These are phyloP conservation scores for Rhododendron kiyosumense DNA, from an alignment of 148 eudicot genomes.

Conservation along the genomic window DNA sequence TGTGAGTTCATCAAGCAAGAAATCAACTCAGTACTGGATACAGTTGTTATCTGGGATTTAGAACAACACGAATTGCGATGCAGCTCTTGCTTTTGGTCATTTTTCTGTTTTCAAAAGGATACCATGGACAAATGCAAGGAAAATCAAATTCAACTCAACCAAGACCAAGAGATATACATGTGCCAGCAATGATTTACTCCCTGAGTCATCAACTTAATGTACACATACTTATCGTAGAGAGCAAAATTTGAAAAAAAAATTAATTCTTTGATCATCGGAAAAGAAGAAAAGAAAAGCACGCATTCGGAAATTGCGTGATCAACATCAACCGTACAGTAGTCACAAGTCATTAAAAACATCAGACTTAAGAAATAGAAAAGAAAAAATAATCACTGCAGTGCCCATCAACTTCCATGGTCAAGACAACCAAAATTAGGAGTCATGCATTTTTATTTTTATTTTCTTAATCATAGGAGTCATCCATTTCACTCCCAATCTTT, in stretches of 20 bases:
- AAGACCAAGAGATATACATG: too few species aligned
- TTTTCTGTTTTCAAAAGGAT: background rate
- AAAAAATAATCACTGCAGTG: background rate
- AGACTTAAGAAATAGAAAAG: background rate
- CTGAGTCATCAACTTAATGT: background rate
- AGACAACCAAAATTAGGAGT: background rate
- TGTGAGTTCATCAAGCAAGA: background rate
- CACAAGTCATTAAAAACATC: background rate
- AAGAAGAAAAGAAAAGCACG: background rate
- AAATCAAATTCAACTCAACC: background rate
- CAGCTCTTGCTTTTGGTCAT: background rate
- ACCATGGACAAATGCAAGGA: background rate
- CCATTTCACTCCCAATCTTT: background rate
- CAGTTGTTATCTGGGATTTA: background rate
- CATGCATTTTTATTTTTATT: background rate
- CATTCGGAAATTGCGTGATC: background rate
- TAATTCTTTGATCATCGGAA: background rate
- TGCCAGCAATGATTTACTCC: background rate
- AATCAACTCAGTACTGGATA: background rate
- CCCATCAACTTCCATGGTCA: background rate
- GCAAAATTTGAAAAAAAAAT: background rate
- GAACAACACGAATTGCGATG: background rate
- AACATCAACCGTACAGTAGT: background rate
- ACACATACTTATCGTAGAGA: background rate
- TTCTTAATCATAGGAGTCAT: background rate